These are phyloP conservation scores for Fomitiporia mediterranea DNA, from an alignment of 1,284 basidiomycete genomes.

Conservation along the genomic window DNA sequence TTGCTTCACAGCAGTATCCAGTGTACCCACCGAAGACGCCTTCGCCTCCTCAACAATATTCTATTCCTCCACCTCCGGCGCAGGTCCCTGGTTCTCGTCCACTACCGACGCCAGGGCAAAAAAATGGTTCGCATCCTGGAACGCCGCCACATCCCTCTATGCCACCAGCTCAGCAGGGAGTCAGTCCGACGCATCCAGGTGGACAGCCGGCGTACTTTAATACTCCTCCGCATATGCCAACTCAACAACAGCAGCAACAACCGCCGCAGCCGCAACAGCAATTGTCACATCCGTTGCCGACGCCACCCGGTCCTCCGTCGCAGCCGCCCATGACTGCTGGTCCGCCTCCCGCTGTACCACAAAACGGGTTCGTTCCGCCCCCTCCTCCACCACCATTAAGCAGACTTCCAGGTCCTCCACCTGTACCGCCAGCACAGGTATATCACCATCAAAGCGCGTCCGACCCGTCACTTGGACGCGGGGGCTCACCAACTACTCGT, in stretches of 20 bases:
- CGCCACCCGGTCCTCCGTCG: conserved; percentile 15
- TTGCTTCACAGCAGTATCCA: conserved; percentile 35
- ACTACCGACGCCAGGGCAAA: conserved; percentile 22
- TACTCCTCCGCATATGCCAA: conserved; percentile 10
- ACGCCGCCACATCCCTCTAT: conserved; percentile 15
- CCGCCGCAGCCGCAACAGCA: neutral
- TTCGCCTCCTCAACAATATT: conserved; percentile 23
- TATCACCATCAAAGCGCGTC: conserved; percentile 9
- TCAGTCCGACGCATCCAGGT: conserved; percentile 4
- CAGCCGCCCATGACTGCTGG: conserved; percentile 15
- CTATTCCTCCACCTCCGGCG: conserved; percentile 12
- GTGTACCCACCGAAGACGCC: conserved; percentile 29
- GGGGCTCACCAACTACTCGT: conserved; percentile 10
- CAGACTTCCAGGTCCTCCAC: conserved; percentile 16
- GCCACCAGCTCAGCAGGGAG: conserved; percentile 10
- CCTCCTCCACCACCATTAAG: conserved; percentile 18
- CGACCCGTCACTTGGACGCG: conserved; percentile 7
- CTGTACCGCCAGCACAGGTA: conserved; percentile 2
- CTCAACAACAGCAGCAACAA: conserved; percentile 2
- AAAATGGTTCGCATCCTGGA: conserved; percentile 6
- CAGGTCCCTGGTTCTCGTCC: conserved; percentile 23
- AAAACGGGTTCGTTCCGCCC: conserved; percentile 18
- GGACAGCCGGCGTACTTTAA: neutral
- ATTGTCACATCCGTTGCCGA: conserved; percentile 13
- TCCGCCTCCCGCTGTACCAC: conserved; percentile 8